phyloP scores from a whole-genome alignment of 2,329 filamentous ascomycete genomes.

The Epichloe sibirici region DNA sequence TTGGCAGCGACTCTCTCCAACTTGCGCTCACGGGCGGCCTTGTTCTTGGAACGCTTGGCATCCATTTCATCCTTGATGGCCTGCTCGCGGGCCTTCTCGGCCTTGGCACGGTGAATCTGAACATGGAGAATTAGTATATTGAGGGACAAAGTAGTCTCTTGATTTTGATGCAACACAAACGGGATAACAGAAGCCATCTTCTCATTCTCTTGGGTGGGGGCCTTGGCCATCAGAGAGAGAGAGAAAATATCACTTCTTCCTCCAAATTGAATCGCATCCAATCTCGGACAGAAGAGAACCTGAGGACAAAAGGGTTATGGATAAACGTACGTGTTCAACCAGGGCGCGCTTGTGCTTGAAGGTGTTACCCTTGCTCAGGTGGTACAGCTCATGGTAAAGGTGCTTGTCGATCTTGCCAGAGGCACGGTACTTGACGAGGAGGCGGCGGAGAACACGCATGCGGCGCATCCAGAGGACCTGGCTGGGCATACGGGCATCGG shows the following conservation, averaged over 20 bases:
- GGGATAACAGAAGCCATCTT: not conserved
- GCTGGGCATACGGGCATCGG: slow-evolving; percentile 97
- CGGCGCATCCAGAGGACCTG: slow-evolving; percentile 99
- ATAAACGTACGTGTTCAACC: slow-evolving; percentile 90
- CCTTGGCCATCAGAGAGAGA: not conserved
- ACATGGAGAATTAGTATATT: not conserved
- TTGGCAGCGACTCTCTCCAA: slow-evolving; percentile 83
- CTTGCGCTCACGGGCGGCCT: slow-evolving; percentile 98
- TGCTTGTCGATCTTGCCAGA: slow-evolving; percentile 99
- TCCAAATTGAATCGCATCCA: not conserved
- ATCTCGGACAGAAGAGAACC: not conserved
- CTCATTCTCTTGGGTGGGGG: not conserved
- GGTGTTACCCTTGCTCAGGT: slow-evolving; percentile 99
- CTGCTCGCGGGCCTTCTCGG: slow-evolving; percentile 95
- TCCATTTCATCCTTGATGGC: slow-evolving; percentile 99
- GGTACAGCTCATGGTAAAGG: slow-evolving; percentile 99
- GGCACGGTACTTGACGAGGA: slow-evolving; percentile 99
- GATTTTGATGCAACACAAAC: not conserved
- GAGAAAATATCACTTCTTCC: not conserved
- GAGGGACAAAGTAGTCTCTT: not conserved
- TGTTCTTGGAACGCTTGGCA: slow-evolving; percentile 99
- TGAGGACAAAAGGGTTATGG: slow-evolving; percentile 8
- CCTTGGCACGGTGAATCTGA: slow-evolving; percentile 99
- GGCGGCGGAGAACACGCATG: slow-evolving; percentile 95
- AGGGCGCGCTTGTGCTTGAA: slow-evolving; percentile 99